Base-by-base conservation (phyloP, 164 flowering plant genomes). In the Warburgia ugandensis region DNA sequence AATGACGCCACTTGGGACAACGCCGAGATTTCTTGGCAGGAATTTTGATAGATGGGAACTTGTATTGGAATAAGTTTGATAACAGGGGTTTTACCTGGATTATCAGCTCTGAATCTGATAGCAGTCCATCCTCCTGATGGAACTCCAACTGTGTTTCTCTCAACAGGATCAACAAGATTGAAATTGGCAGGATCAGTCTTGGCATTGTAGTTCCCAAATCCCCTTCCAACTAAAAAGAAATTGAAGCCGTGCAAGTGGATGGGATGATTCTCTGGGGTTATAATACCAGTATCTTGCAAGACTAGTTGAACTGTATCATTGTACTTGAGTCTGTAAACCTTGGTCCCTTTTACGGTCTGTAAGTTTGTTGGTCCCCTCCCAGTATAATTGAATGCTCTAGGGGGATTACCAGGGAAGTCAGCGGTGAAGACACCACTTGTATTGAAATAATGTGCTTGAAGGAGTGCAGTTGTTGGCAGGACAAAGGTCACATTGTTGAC, bases 121-220 rank as follows among this genome's bases (percentile, higher is more conserved):
- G 86, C 87, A 0, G 53, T 55, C 94, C 94, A 85, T 22, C 94
- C 94, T 7, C 90, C 94, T 1, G 89, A 61, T 1, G 94, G 87
- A 5, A 80, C 86, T 6, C 84, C 76, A 29, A 85, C 59, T 0
- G 90, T 85, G 66, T 82, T 85, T 70, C 90, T 72, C 66, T 85
- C 94, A 21, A 78, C 80, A 11, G 94, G 87, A 27, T 85, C 90
- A 11, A 73, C 73, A 0, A 85, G 75, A 54, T 85, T 85, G 37
- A 80, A 85, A 0, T 52, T 78, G 28, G 60, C 56, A 0, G 81
- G 66, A 62, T 80, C 86, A 0, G 25, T 77, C 28, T 57, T 72
- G 0, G 84, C 52, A 58, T 80, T 62, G 44, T 59, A 85, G 41
- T 82, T 84, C n/a, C 94, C n/a, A n/a, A n/a, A n/a, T n/a, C n/a